A percentile compares a stretch with the other conserved stretches of the same genome.
phyloP scores from a whole-genome alignment of 495 filamentous ascomycete genomes.

The Penicillium roqueforti region DNA sequence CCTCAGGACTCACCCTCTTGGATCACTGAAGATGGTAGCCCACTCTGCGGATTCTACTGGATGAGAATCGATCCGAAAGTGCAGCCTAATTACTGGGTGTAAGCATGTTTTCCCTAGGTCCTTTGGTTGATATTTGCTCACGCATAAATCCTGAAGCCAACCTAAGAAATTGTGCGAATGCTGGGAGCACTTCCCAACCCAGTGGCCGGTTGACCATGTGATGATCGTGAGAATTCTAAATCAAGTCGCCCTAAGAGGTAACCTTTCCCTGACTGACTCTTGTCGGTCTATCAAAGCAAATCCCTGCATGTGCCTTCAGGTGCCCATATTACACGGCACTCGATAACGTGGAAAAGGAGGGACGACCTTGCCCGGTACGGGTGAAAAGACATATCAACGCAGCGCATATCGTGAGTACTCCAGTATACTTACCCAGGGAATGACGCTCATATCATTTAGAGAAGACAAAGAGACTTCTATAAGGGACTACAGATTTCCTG shows the following conservation, averaged over 20 bases:
- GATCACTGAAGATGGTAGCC: not conserved
- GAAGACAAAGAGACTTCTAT: not conserved
- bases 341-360: not conserved
- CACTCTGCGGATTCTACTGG: not conserved
- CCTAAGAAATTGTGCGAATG: not conserved
- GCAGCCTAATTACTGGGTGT: not conserved
- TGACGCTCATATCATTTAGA: not conserved
- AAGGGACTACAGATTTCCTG: not conserved
- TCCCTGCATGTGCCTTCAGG: not conserved
- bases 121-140: not conserved
- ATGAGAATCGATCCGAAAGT: not conserved
- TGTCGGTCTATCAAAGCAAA: not conserved
- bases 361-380: not conserved
- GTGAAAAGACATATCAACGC: not conserved
- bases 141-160: not conserved
- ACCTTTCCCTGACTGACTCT: not conserved
- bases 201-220: not conserved
- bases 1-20: not conserved
- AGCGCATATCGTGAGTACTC: not conserved
- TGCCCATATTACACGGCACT: not conserved
- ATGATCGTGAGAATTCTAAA: not conserved
- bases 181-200: not conserved
- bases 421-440: not conserved
- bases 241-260: not conserved
- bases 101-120: not conserved